Percentiles rank a stretch among this genome's conserved stretches.
Conservation (phyloP, 2,329 filamentous ascomycete species). For the Grosmannia serpens region DNA sequence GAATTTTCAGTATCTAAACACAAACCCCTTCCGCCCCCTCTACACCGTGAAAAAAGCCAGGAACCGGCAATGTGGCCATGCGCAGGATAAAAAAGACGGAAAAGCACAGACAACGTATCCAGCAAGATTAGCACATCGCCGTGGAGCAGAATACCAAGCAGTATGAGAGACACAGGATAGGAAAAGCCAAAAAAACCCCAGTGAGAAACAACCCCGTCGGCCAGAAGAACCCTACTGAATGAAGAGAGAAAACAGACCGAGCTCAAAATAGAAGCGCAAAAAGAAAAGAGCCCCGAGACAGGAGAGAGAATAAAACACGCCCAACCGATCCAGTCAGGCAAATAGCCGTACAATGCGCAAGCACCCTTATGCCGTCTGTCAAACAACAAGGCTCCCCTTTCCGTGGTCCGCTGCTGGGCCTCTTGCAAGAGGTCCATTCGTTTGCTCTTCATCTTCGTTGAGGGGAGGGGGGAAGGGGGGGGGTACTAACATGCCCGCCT, state of each 20-base stretch:
- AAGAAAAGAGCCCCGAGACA: neutral
- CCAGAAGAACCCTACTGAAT: neutral
- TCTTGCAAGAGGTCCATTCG: neutral
- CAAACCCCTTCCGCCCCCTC: neutral
- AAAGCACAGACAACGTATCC: neutral
- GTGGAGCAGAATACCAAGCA: neutral
- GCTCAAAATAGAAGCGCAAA: neutral
- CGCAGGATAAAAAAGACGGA: neutral
- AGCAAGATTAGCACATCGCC: slow-evolving; percentile 17
- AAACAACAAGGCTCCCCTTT: no score
- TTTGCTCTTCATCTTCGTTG: neutral
- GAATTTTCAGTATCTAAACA: neutral
- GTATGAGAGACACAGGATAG: neutral
- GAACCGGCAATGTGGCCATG: neutral
- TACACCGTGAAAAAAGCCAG: neutral
- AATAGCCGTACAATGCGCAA: neutral
- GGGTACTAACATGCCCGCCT: neutral
- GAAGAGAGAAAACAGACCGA: neutral
- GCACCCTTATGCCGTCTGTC: neutral
- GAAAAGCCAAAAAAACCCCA: neutral
- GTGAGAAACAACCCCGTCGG: neutral
- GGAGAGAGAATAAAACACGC: neutral
- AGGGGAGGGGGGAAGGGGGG: no score
- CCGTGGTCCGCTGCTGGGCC: neutral
- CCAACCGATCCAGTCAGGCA: neutral